Evolutionary conservation across 805 yeast species (phyloP).

Genomic region (Lipomyces yamanashiensis): DNA sequence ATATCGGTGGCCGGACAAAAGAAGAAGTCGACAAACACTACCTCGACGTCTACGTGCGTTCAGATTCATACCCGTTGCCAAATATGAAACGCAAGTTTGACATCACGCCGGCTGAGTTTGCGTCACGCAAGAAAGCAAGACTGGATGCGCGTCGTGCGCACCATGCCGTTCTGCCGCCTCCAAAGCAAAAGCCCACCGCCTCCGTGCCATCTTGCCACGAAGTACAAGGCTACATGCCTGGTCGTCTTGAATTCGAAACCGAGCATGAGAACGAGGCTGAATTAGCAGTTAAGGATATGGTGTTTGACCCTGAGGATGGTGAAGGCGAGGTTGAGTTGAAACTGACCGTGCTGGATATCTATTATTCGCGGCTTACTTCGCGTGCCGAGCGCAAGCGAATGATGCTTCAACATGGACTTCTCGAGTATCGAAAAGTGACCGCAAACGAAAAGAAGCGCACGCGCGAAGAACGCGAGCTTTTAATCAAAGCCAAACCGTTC

Average conservation of each 20-base stretch:
- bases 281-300: constrained; percentile 89
- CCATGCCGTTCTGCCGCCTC: constrained; percentile 74
- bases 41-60: constrained; percentile 67
- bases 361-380: constrained; percentile 83
- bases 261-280: constrained; percentile 98
- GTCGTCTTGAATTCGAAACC: constrained; percentile 92
- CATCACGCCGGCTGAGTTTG: constrained; percentile 70
- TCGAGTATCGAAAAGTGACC: constrained; percentile 84
- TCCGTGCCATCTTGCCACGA: constrained; percentile 97
- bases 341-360: constrained; percentile 82
- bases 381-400: constrained; percentile 92
- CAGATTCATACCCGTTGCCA: constrained; percentile 84
- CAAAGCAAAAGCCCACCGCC: constrained; percentile 85
- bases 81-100: constrained; percentile 74
- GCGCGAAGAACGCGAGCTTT: constrained; percentile 86
- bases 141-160: constrained; percentile 62
- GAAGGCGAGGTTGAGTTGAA: constrained; percentile 88
- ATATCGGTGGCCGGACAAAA: constrained; percentile 86
- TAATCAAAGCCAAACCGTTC: constrained; percentile 75
- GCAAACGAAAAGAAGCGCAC: constrained; percentile 81
- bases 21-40: constrained; percentile 92
- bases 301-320: constrained; percentile 90
- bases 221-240: constrained; percentile 98
- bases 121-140: constrained; percentile 67
- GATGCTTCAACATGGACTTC: constrained; percentile 71